phyloP scores from a whole-genome alignment of 1,139 yeast genomes.

The Yamadazyma jaroonii region DNA sequence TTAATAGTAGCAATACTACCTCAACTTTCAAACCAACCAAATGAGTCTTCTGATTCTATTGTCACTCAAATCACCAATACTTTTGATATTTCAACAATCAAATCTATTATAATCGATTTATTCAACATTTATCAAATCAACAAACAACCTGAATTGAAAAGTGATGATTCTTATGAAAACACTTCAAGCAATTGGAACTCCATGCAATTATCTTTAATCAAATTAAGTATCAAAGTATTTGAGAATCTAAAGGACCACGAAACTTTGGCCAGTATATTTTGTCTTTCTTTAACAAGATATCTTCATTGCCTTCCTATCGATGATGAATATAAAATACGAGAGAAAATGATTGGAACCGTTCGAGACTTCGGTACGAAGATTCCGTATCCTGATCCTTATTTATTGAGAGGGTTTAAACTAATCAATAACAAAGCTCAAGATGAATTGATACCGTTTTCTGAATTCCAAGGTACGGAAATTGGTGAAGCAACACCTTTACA shows the following conservation, averaged over 20 bases:
- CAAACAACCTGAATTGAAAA: conserved; percentile 25
- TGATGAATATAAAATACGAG: conserved; percentile 32
- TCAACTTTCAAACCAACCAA: conserved; percentile 21
- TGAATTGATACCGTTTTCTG: conserved; percentile 34
- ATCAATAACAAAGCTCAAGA: conserved; percentile 20
- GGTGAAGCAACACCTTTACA: conserved; percentile 7
- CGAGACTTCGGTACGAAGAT: conserved; percentile 14
- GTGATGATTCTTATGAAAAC: conserved; percentile 22
- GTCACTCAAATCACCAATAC: background rate
- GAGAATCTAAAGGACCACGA: conserved; percentile 48
- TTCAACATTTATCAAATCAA: conserved; percentile 42
- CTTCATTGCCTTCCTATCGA: conserved; percentile 44
- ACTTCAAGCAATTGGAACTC: conserved; percentile 46
- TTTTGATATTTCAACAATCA: conserved; percentile 12
- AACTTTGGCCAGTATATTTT: conserved; percentile 46
- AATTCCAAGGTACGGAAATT: conserved; percentile 12
- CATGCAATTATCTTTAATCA: conserved; percentile 56
- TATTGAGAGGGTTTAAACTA: conserved; percentile 53
- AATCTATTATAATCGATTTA: conserved; percentile 37
- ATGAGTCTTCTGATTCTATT: background rate
- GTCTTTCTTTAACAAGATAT: conserved; percentile 54
- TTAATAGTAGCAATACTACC: conserved; percentile 53
- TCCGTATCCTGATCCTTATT: conserved; percentile 71
- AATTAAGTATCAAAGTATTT: conserved; percentile 53
- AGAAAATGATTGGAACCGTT: conserved; percentile 24